Percentiles rank a stretch among this genome's conserved stretches.
These are phyloP conservation scores for Agapanthus africanus DNA, from an alignment of 106 monocot species.

Conservation along the genomic window DNA sequence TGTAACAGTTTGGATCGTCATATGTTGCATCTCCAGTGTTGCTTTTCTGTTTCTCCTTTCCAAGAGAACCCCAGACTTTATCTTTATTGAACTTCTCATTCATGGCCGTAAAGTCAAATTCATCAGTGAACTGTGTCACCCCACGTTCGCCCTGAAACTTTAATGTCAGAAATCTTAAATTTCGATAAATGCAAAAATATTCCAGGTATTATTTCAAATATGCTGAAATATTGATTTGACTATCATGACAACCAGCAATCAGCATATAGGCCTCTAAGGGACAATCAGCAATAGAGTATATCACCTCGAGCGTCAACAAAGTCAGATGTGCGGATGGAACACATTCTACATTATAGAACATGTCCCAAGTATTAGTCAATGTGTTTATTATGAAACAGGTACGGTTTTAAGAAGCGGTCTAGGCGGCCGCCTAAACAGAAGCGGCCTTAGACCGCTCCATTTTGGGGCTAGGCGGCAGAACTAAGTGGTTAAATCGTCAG, in stretches of 20 bases:
- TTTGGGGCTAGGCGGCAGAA: no score
- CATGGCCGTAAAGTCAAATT: conserved; percentile 94
- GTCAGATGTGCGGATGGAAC: neutral
- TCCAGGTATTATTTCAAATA: no score
- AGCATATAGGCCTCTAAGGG: neutral
- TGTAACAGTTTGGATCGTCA: conserved; percentile 5
- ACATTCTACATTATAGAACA: no score
- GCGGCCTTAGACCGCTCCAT: no score
- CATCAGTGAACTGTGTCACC: conserved; percentile 57
- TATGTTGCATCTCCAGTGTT: neutral
- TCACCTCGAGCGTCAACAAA: neutral
- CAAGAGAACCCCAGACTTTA: conserved; percentile 94
- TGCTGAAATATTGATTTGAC: neutral
- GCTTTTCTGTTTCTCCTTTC: conserved; percentile 38
- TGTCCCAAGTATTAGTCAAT: no score
- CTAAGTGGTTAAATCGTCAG: no score
- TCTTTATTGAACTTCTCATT: conserved; percentile 99
- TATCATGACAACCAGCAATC: neutral
- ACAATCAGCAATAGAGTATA: neutral
- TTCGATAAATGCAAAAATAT: neutral
- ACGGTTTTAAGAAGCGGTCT: no score
- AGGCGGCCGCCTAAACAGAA: no score
- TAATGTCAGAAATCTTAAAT: neutral
- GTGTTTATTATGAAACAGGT: no score
- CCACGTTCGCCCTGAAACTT: neutral